A percentile compares a stretch with the other conserved stretches of the same genome.
These are phyloP conservation scores for Alternaria infectoria DNA, from an alignment of 2,329 filamentous ascomycete genomes.

Conservation along the genomic window DNA sequence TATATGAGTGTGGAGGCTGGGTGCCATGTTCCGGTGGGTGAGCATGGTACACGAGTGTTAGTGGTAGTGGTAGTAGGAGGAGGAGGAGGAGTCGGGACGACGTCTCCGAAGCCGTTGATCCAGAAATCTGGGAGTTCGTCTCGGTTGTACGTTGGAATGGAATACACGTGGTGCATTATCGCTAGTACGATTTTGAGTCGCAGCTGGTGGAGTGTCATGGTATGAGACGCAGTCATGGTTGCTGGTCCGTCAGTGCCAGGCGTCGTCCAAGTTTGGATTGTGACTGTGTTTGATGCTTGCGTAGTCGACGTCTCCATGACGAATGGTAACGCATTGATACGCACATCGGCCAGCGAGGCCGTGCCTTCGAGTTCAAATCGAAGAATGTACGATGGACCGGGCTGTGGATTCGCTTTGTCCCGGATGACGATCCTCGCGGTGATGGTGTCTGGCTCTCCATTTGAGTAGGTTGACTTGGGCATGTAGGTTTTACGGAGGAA, in stretches of 20 bases:
- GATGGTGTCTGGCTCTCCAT: background rate
- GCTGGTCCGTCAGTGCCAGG: background rate
- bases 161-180: background rate
- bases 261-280: background rate
- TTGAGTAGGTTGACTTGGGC: background rate
- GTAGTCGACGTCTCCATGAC: background rate
- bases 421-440: background rate
- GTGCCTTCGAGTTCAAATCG: fast-evolving
- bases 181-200: background rate
- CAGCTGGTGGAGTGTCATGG: background rate
- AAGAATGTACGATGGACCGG: background rate
- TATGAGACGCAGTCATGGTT: background rate
- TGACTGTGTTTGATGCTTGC: background rate
- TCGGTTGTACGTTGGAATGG: background rate
- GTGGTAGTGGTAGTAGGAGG: too few relatives aligned
- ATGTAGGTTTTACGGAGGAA: background rate
- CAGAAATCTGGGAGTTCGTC: background rate
- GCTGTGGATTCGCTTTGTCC: background rate
- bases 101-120: background rate
- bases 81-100: background rate
- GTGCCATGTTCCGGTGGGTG: too few relatives aligned
- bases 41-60: too few relatives aligned
- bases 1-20: background rate
- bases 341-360: background rate
- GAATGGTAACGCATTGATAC: background rate